phyloP scores from a whole-genome alignment of 2,329 filamentous ascomycete genomes.

The Penicillium sp. region DNA sequence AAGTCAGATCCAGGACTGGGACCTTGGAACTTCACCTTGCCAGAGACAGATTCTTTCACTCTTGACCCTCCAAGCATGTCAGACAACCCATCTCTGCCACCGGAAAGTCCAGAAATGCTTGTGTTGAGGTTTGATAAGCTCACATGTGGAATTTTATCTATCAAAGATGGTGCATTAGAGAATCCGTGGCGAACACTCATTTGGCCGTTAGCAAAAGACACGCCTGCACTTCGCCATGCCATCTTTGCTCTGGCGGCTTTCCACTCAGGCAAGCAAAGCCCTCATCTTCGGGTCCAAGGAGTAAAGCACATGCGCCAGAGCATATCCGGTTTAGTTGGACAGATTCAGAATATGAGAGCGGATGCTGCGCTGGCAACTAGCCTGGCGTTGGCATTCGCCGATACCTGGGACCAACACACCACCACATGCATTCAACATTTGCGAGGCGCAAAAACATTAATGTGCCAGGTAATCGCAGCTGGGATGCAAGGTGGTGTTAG shows the following conservation, averaged over 20 bases:
- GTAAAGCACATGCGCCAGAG: conserved; percentile 69
- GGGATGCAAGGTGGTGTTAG: conserved; percentile 35
- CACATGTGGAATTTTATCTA: conserved; percentile 69
- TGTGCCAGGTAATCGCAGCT: conserved; percentile 58
- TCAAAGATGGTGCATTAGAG: conserved; percentile 67
- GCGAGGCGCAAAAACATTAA: conserved; percentile 64
- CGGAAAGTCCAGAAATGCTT: conserved; percentile 60
- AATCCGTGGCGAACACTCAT: conserved; percentile 71
- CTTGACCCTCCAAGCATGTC: conserved; percentile 42
- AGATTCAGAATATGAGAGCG: conserved; percentile 62
- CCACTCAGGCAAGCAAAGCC: conserved; percentile 61
- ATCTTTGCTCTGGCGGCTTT: conserved; percentile 69
- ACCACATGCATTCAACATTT: conserved; percentile 69
- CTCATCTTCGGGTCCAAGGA: conserved; percentile 59
- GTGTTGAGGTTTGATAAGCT: conserved; percentile 63
- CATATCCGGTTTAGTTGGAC: conserved; percentile 58
- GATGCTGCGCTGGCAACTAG: conserved; percentile 70
- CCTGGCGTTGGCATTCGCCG: conserved; percentile 66
- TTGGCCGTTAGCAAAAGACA: conserved; percentile 66
- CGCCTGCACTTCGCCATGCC: conserved; percentile 66
- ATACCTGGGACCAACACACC: conserved; percentile 70
- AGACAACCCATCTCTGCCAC: conserved; percentile 50
- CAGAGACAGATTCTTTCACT: conserved; percentile 41
- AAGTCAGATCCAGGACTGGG: conserved; percentile 33
- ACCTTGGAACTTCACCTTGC: conserved; percentile 40